Base-by-base conservation (phyloP, 2,329 filamentous ascomycete species). In the Iodosphaeria phyllophila region DNA sequence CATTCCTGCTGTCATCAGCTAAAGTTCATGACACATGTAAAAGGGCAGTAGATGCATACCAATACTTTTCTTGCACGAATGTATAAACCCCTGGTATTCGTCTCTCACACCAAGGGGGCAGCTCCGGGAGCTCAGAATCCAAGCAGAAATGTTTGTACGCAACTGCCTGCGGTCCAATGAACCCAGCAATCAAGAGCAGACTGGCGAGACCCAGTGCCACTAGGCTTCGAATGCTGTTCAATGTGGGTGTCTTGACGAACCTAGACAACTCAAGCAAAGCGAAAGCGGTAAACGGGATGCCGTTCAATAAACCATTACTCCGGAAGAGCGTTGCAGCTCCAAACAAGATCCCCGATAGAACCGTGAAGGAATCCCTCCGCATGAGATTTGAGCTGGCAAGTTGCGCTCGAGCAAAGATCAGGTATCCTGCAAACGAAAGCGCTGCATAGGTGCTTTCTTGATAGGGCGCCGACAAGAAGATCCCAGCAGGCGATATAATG, bases 391-490 rank as follows among this genome's bases (percentile, higher is more conserved):
- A 22, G 35, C 33, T 11, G 31, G 30, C 45, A 11, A 50, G 50
- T 9, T 51, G 27, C 32, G 58, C 56, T 22, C 59, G 56, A 2
- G 65, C 64, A 43, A 86, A 89, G 23, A 75, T 45, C 16, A 77
- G 59, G 39, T 71, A 72, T 1, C 82, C 89, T 1, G 60, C 36
- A 38, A 93, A 79, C 20, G 76, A 77, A 17, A 92, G 54, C 13
- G 78, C 56, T 0, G 86, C 72, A 47, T 83, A 93, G 0, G 74
- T 47, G 33, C 76, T 70, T 52, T 98, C 89, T 7, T 70, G 64
- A 46, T 89, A 92, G 0, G 86, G 82, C 0, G 84, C 75, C 0
- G 76, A 84, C 11, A 98, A 64, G 43, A 98, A 95, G 3, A 93
- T 51, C 1, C 86, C 86, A 0, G 78, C 89, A 0, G 89, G 86